Base-by-base conservation (phyloP, 768 basidiomycete species). In the Termitomyces titanicus region DNA sequence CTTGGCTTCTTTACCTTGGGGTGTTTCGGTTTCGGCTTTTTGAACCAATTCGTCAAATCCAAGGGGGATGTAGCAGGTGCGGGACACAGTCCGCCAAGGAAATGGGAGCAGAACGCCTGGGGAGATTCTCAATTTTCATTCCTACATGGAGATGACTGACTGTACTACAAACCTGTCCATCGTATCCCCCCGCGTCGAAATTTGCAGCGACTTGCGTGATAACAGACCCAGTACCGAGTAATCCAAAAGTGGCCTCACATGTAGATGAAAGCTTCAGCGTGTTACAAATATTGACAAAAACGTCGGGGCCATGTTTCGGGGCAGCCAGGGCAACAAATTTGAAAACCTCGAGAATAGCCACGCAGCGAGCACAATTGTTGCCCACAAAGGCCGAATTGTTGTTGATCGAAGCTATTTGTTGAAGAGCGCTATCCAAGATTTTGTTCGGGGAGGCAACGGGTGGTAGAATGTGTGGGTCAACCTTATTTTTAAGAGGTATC, bases 21-120 rank as follows among this genome's bases (percentile, higher is more conserved):
- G 12, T 84, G 83, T 27, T 78, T 76, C 1, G 89, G 89, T 65
- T 91, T 92, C 3, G 88, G 86, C 67, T 88, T 91, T 27, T 79
- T 73, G 68, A 91, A 92, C 85, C 88, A 91, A 12, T 71, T 71
- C 1, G 80, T 84, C 33, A 85, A 63, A 63, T 92, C 79, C 59
- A 92, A 73, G 3, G 85, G 75, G 7, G 82, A 68, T 1, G 86
- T 79, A 0, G 79, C 74, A 9, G 86, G 83, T 18, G 76, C 70
- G 5, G 85, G 70, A 63, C 88, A 89, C 54, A 80, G 60, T 45
- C 54, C n/a, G 27, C 10, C 59, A 13, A 85, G 66, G 66, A 88
- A 85, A 65, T 82, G 80, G 39, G 82, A 70, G 66, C 86, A 89
- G 44, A 87, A 65, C 39, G 79, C 69, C 85, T 84, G 47, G 13